Evolutionary conservation across 202 grass and related monocot species (phyloP).

Genomic region (Setaria italica): DNA sequence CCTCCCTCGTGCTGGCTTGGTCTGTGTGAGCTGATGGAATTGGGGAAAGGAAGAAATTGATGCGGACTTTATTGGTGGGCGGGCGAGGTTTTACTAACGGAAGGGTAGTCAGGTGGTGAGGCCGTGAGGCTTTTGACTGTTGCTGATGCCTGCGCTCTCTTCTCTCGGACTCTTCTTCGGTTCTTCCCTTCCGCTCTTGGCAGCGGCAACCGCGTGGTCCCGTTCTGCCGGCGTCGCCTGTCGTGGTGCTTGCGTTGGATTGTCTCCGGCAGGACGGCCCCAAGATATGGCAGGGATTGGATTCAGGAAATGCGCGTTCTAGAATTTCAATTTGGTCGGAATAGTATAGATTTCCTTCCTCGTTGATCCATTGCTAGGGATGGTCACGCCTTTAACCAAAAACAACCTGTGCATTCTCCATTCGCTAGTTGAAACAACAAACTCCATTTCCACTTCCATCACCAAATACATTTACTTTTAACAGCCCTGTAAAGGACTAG

Average conservation of each 20-base stretch:
- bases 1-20: background rate
- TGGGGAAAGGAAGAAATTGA: constrained; percentile 13
- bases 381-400: too few species aligned
- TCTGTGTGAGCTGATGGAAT: background rate
- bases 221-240: background rate
- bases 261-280: too few species aligned
- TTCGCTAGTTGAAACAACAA: too few species aligned
- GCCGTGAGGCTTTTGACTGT: constrained; percentile 25
- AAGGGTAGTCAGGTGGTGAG: background rate
- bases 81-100: background rate
- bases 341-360: too few species aligned
- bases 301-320: too few species aligned
- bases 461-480: too few species aligned
- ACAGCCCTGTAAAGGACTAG: too few species aligned
- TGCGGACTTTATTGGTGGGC: constrained; percentile 34
- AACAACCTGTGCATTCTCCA: too few species aligned
- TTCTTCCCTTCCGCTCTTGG: background rate
- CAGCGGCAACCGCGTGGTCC: constrained; percentile 4
- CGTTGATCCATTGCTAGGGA: too few species aligned
- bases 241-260: background rate
- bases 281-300: too few species aligned
- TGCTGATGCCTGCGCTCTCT: background rate
- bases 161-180: background rate
- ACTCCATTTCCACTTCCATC: too few species aligned
- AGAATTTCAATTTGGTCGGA: too few species aligned